phyloP scores from a whole-genome alignment of 2,329 filamentous ascomycete species.

The Apiospora pterosperma region DNA sequence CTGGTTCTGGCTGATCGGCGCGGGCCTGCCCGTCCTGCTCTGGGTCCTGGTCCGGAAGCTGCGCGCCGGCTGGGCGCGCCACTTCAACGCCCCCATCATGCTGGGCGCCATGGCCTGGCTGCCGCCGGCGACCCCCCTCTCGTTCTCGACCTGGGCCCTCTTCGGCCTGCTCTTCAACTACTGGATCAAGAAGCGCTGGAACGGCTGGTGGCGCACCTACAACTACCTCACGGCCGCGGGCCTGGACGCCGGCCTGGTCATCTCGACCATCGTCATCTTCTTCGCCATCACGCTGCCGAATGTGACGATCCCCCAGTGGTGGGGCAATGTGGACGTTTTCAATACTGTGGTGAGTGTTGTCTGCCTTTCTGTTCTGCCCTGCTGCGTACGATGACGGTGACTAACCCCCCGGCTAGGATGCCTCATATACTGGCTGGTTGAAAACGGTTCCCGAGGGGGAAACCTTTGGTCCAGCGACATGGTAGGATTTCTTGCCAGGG shows the following conservation, averaged over 20 bases:
- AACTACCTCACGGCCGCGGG: constrained; percentile 38
- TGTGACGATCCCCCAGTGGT: constrained; percentile 37
- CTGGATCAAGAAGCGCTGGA: constrained; percentile 47
- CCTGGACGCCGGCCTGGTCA: constrained; percentile 35
- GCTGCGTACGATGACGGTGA: background rate
- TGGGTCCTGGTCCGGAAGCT: constrained; percentile 41
- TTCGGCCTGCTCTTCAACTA: constrained; percentile 58
- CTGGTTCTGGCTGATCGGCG: constrained; percentile 53
- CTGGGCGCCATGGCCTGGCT: constrained; percentile 51
- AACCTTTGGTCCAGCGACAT: constrained; percentile 6
- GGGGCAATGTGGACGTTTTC: constrained; percentile 48
- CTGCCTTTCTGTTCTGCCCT: background rate
- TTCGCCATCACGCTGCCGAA: constrained; percentile 33
- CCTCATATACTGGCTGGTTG: constrained; percentile 6
- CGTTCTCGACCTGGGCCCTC: constrained; percentile 56
- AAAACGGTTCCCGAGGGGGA: constrained; percentile 8
- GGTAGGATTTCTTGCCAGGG: background rate
- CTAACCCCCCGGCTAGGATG: background rate
- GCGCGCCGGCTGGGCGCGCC: constrained; percentile 40
- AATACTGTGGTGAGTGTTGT: constrained; percentile 26
- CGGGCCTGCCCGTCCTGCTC: constrained; percentile 42
- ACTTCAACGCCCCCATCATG: constrained; percentile 54
- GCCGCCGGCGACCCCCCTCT: constrained; percentile 58
- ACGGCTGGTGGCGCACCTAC: constrained; percentile 57
- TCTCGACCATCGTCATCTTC: constrained; percentile 34